A percentile compares a stretch with the other conserved stretches of the same genome.
Evolutionary conservation across 257 asterid genomes (phyloP).

Genomic region (Galeopsis tetrahit): DNA sequence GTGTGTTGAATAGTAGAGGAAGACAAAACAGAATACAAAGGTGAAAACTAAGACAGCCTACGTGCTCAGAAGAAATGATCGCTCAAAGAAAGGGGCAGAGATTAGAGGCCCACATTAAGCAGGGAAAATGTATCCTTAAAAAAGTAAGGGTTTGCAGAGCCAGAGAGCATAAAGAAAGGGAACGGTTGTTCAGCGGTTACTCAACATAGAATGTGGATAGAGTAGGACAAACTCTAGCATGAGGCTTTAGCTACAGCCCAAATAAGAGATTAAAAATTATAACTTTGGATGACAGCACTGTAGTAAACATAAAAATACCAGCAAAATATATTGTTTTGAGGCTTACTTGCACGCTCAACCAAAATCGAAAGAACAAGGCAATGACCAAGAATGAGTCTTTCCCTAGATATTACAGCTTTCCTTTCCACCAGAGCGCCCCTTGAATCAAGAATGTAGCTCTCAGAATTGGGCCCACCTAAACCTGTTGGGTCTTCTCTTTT

Average conservation of each 20-base stretch:
- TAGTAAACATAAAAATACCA: constrained; percentile 19
- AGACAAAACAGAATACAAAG: neutral
- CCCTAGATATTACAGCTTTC: constrained; percentile 87
- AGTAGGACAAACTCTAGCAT: constrained; percentile 10
- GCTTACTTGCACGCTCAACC: constrained; percentile 83
- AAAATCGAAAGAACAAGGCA: constrained; percentile 90
- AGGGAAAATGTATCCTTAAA: neutral
- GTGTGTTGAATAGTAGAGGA: neutral
- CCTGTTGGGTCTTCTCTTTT: constrained; percentile 93
- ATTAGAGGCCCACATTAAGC: neutral
- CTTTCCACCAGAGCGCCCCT: constrained; percentile 91
- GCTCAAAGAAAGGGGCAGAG: constrained; percentile 10
- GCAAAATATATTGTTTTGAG: constrained; percentile 28
- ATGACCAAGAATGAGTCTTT: constrained; percentile 91
- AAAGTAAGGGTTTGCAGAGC: constrained; percentile 3
- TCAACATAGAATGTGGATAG: constrained; percentile 9
- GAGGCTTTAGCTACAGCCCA: constrained; percentile 19
- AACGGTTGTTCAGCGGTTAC: constrained; percentile 5
- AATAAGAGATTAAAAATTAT: constrained; percentile 1
- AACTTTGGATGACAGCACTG: constrained; percentile 16
- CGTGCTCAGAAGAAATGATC: constrained; percentile 8
- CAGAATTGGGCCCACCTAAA: constrained; percentile 88
- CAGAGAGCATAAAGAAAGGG: constrained; percentile 7
- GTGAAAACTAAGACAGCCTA: neutral
- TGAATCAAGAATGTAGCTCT: constrained; percentile 81